Conservation (phyloP, 805 yeast genomes). For the Ogataea ramenticola region DNA sequence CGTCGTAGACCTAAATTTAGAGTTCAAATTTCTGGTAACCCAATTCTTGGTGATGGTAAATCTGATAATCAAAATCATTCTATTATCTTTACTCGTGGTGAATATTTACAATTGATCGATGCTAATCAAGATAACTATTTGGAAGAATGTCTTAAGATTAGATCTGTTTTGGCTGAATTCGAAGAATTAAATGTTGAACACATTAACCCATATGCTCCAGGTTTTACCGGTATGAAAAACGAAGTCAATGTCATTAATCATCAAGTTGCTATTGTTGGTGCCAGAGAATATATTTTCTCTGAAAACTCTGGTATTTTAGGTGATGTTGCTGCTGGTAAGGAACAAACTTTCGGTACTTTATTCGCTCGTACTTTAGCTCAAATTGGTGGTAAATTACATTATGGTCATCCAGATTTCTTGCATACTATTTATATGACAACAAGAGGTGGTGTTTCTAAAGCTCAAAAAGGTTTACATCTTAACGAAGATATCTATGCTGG, state of each 20-base stretch:
- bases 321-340: slow-evolving; percentile 88
- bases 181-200: slow-evolving; percentile 73
- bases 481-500: slow-evolving; percentile 89
- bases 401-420: slow-evolving; percentile 85
- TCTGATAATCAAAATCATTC: slow-evolving; percentile 85
- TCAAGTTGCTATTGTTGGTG: slow-evolving; percentile 83
- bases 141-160: slow-evolving; percentile 78
- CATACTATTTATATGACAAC: slow-evolving; percentile 73
- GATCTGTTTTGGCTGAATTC: slow-evolving; percentile 76
- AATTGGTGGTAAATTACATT: slow-evolving; percentile 80
- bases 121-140: slow-evolving; percentile 83
- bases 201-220: slow-evolving; percentile 76
- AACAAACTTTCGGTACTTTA: slow-evolving; percentile 81
- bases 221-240: slow-evolving; percentile 38
- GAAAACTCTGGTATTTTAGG: slow-evolving; percentile 82
- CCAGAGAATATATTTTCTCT: slow-evolving; percentile 81
- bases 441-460: slow-evolving; percentile 84
- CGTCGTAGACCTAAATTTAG: slow-evolving; percentile 71
- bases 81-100: slow-evolving; percentile 75
- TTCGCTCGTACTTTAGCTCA: slow-evolving; percentile 79
- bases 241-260: slow-evolving; percentile 16
- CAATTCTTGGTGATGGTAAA: slow-evolving; percentile 83
- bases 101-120: slow-evolving; percentile 76
- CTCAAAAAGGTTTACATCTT: slow-evolving; percentile 79
- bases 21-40: slow-evolving; percentile 75